Percentiles rank a stretch among this genome's conserved stretches.
Conservation (phyloP, 2,329 filamentous ascomycete species). For the Emergomyces orientalis region DNA sequence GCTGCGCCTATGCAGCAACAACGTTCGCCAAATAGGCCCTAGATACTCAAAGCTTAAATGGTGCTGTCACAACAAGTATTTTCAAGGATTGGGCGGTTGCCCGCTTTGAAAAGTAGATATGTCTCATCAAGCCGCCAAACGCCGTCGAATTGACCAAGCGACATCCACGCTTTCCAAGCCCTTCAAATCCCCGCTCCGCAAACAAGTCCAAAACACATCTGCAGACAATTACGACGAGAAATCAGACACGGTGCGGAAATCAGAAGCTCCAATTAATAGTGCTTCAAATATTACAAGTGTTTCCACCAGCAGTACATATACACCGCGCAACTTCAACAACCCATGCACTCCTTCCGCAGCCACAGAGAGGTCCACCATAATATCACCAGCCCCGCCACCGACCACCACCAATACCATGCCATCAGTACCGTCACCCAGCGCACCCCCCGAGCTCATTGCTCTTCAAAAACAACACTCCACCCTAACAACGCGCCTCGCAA, state of each 20-base stretch:
- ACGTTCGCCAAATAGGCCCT: neutral
- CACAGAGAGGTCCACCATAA: neutral
- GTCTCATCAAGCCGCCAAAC: slow-evolving; percentile 41
- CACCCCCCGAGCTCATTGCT: slow-evolving; percentile 19
- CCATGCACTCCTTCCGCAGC: neutral
- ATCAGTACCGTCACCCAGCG: slow-evolving; percentile 3
- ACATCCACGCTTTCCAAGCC: slow-evolving; percentile 55
- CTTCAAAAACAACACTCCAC: slow-evolving; percentile 30
- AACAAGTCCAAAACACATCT: slow-evolving; percentile 20
- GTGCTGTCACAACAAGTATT: neutral
- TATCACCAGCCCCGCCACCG: slow-evolving; percentile 9
- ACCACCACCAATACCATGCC: neutral
- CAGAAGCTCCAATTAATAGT: neutral
- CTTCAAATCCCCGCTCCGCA: slow-evolving; percentile 61
- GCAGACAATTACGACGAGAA: neutral
- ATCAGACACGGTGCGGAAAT: neutral
- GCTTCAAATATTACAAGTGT: neutral
- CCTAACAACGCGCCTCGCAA: slow-evolving; percentile 26
- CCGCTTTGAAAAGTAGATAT: slow-evolving; percentile 12
- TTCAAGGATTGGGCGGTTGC: neutral
- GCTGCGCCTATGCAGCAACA: neutral
- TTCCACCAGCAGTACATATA: neutral
- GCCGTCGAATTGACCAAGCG: slow-evolving; percentile 52
- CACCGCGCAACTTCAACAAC: neutral
- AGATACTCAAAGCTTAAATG: neutral